Evolutionary conservation across 1,284 basidiomycete genomes (phyloP).

Genomic region (Pisolithus thermaeus): DNA sequence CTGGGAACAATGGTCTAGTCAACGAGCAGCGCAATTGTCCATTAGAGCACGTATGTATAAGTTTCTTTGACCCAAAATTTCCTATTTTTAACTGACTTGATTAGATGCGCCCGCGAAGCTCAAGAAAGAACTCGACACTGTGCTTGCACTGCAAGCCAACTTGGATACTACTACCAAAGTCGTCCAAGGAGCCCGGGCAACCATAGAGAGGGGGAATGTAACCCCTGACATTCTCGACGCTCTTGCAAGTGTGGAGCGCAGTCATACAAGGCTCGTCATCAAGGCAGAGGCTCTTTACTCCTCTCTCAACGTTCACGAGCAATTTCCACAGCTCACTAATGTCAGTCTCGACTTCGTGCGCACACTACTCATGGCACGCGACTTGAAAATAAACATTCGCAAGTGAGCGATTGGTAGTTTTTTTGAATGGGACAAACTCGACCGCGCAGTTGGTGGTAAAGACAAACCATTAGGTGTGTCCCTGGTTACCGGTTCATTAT

Average conservation of each 20-base stretch:
- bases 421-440: conserved; percentile 34
- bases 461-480: conserved; percentile 29
- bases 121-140: conserved; percentile 27
- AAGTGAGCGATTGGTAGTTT: conserved; percentile 27
- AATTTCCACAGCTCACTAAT: conserved; percentile 28
- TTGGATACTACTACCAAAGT: conserved; percentile 24
- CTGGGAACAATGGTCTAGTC: conserved; percentile 26
- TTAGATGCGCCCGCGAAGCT: conserved; percentile 30
- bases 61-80: not conserved
- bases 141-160: conserved; percentile 30
- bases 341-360: conserved; percentile 30
- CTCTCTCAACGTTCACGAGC: conserved; percentile 30
- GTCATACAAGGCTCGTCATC: conserved; percentile 13
- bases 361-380: conserved; percentile 26
- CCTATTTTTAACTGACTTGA: not conserved
- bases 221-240: conserved; percentile 6
- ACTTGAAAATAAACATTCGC: conserved; percentile 35
- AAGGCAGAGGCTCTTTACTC: conserved; percentile 28
- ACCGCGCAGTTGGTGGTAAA: conserved; percentile 26
- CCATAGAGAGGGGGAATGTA: conserved; percentile 7
- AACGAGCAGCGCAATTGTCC: conserved; percentile 27
- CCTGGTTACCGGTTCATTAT: conserved; percentile 6
- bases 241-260: conserved; percentile 15
- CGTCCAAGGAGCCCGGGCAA: conserved; percentile 9
- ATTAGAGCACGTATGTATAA: conserved; percentile 24